A percentile compares a stretch with the other conserved stretches of the same genome.
phyloP scores from a whole-genome alignment of 1,284 basidiomycete species.

The Tilletia caries region DNA sequence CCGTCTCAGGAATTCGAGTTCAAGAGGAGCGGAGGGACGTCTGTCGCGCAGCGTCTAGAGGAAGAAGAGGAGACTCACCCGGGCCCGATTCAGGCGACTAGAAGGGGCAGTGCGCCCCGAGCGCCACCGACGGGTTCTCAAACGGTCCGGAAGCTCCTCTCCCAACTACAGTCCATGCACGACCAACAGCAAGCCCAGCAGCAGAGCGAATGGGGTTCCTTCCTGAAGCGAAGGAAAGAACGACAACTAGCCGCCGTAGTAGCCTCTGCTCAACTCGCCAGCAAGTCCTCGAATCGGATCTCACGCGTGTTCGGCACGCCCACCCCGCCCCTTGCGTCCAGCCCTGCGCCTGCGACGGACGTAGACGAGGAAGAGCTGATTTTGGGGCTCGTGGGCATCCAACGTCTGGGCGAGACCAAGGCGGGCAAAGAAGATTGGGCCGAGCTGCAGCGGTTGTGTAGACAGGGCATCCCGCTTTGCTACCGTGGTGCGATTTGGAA shows the following conservation, averaged over 20 bases:
- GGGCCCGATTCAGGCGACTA: background rate
- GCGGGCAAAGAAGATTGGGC: slow-evolving; percentile 68
- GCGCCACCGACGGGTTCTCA: slow-evolving; percentile 58
- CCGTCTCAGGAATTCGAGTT: slow-evolving; percentile 22
- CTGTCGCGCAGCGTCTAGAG: background rate
- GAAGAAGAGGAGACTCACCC: background rate
- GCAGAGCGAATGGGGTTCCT: slow-evolving; percentile 80
- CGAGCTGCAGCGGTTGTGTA: slow-evolving; percentile 74
- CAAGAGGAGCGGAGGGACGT: slow-evolving; percentile 8
- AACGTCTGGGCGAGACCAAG: slow-evolving; percentile 72
- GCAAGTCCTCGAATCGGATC: background rate
- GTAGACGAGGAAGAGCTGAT: slow-evolving; percentile 65
- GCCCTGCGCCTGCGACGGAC: slow-evolving; percentile 59
- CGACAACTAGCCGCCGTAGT: slow-evolving; percentile 30
- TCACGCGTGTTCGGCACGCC: background rate
- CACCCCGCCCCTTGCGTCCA: background rate
- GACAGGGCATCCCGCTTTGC: slow-evolving; percentile 79
- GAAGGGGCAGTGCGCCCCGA: background rate
- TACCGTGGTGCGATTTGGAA: slow-evolving; percentile 81
- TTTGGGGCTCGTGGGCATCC: slow-evolving; percentile 70
- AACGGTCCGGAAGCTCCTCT: slow-evolving; percentile 71
- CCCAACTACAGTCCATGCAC: slow-evolving; percentile 79
- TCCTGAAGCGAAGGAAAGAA: slow-evolving; percentile 66
- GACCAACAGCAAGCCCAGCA: slow-evolving; percentile 73
- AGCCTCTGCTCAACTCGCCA: background rate